Base-by-base conservation (phyloP, 768 basidiomycete species). In the Lactifluus volemus region DNA sequence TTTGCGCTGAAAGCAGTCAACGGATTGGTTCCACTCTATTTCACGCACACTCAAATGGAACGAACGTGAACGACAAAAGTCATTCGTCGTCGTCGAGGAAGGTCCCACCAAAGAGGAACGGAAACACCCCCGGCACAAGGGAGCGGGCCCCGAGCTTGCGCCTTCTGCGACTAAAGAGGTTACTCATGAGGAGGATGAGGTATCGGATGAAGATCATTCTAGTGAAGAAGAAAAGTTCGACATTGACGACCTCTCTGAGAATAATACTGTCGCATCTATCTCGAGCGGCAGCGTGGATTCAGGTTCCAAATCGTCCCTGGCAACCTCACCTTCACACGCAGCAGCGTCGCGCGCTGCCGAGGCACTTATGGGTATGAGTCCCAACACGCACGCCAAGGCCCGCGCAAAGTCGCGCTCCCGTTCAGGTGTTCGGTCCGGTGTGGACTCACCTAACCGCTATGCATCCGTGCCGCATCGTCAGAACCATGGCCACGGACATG, bases 21-120 rank as follows among this genome's bases (percentile, higher is more conserved):
- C 91, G 2, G 97, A 99, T 70, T 99, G 97, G 97, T 98, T 99
- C 84, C 86, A 92, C 63, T 83, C 96, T 4, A 98, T 99, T 64
- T 92, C 92, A 39, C 83, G 97, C 25, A 99, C 96, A 9, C 78
- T 99, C 52, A 96, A 98, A 72, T 98, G 97, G 97, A 99, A 99
- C 75, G 96, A 99, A 73, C 85, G 96, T 25, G 93, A 98, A 74
- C 84, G 97, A 49, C 97, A 99, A 71, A 99, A 98, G 71, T 97
- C 94, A 6, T 98, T 98, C 67, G 97, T 98, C 47, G 91, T 99
- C 19, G 92, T 99, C 25, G 97, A 98, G 71, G 95, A 97, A 69
- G 85, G 82, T 36, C 84, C 86, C 0, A 68, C 75, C 15, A 81
- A 81, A 65, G 60, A 67, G 30, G 65, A 66, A 30, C 61, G 25